Base-by-base conservation (phyloP, 257 asterid species). In the Fraxinus americana region DNA sequence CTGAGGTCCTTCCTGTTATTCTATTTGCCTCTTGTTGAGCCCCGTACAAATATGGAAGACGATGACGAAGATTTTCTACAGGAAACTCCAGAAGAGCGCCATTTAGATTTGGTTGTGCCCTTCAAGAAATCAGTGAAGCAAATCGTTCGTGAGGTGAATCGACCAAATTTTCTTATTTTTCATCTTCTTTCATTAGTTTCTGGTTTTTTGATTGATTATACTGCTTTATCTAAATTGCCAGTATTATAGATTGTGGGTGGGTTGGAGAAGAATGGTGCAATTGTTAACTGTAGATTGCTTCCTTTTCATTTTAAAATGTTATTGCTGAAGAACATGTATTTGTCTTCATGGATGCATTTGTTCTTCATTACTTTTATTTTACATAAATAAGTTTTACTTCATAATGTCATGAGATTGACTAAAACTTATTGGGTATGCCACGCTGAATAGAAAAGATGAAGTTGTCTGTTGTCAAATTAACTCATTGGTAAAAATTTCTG, bases 21-120 rank as follows among this genome's bases (percentile, higher is more conserved):
- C 88, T 95, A 90, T 82, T 83, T 95, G 86, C 98, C 99, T 72
- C 94, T 93, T 75, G 16, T 95, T 92, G 98, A 93, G 93, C 94
- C 94, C 67, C 89, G 70, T 45, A 23, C 89, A 25, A 87, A 45
- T 54, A 34, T 73, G 77, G 96, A 93, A 71, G 96, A 90, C 6
- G 97, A 91, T 1, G 97, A 95, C 70, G 98, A 90, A 0, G 91
- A 88, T 80, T 90, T 89, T 83, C 87, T 90, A 72, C 82, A 75
- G 70, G 98, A 94, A 50, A 75, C 82, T 75, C 73, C 71, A 70
- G 92, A 82, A 71, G 91, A 75, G 78, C 80, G 72, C 12, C 92
- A 1, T 14, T 80, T 87, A 43, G 95, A 92, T 87, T 86, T 93
- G 86, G 89, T 84, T 67, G 88, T 82, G 83, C 99, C 98, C 71